phyloP scores from a whole-genome alignment of 2,329 filamentous ascomycete species.

The Plenodomus tracheiphilus region DNA sequence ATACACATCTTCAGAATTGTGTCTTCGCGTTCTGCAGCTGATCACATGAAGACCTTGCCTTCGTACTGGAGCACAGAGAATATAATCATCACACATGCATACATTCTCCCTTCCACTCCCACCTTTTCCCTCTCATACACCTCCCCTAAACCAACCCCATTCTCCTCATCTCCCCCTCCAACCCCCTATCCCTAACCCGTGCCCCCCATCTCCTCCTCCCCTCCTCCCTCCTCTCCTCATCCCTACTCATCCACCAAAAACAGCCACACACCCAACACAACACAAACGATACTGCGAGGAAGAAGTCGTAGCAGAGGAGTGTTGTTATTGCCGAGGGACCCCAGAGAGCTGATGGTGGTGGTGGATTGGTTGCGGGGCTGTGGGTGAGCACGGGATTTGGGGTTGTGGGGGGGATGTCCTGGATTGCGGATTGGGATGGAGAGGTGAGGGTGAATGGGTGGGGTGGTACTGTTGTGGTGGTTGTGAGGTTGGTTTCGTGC shows the following conservation, averaged over 20 bases:
- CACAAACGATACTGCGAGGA: slow-evolving; percentile 9
- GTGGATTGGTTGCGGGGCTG: not conserved
- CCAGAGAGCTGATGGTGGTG: slow-evolving; percentile 3
- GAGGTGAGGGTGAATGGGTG: not conserved
- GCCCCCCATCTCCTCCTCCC: not conserved
- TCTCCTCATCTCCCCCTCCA: slow-evolving; percentile 31
- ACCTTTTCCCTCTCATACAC: not conserved
- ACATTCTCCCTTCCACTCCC: not conserved
- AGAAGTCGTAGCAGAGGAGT: slow-evolving; percentile 24
- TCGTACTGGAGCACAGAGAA: no score
- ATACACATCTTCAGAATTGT: not conserved
- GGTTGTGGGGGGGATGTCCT: no score
- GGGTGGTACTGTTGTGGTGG: not conserved
- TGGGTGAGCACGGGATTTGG: no score
- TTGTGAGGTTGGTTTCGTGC: not conserved
- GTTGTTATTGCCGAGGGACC: slow-evolving; percentile 9
- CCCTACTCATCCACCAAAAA: slow-evolving; percentile 8
- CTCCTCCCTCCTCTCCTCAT: slow-evolving; percentile 3
- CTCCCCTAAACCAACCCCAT: slow-evolving; percentile 21
- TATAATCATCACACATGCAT: no score
- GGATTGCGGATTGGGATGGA: no score
- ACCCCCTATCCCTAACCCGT: slow-evolving; percentile 3
- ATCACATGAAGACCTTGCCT: no score
- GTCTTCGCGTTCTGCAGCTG: no score
- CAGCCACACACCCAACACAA: slow-evolving; percentile 16